Evolutionary conservation across 2,329 filamentous ascomycete genomes (phyloP).

Genomic region (Neodidymelliopsis sp.): DNA sequence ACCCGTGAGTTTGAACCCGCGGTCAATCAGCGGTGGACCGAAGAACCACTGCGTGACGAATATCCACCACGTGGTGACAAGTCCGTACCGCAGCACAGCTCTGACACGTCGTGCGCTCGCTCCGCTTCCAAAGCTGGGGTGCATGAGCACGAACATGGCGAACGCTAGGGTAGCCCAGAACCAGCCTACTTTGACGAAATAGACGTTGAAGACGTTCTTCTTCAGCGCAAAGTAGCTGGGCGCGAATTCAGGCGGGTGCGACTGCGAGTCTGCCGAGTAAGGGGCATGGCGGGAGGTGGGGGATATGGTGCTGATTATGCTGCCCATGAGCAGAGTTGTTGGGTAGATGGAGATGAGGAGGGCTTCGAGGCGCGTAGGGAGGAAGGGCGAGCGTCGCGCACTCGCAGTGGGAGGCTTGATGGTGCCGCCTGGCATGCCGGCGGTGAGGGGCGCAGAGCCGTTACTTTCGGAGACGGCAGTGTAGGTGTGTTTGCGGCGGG

Average conservation of each 20-base stretch:
- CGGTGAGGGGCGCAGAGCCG: slow-evolving; percentile 28
- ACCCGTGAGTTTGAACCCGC: slow-evolving; percentile 86
- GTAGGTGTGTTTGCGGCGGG: slow-evolving; percentile 41
- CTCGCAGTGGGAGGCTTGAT: slow-evolving; percentile 34
- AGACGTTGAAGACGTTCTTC: slow-evolving; percentile 86
- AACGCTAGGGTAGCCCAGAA: slow-evolving; percentile 85
- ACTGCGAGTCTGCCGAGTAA: slow-evolving; percentile 69
- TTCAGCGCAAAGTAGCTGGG: slow-evolving; percentile 94
- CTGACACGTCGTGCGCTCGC: slow-evolving; percentile 57
- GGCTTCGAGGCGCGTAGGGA: slow-evolving; percentile 74
- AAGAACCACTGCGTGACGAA: slow-evolving; percentile 97
- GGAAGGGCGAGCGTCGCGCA: slow-evolving; percentile 61
- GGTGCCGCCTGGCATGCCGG: slow-evolving; percentile 34
- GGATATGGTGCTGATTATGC: slow-evolving; percentile 79
- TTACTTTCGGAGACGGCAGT: slow-evolving; percentile 13
- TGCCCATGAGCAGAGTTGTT: slow-evolving; percentile 77
- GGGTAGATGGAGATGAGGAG: slow-evolving; percentile 76
- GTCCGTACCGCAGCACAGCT: slow-evolving; percentile 71
- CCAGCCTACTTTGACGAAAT: slow-evolving; percentile 97
- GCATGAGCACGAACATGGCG: slow-evolving; percentile 70
- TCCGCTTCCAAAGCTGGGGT: slow-evolving; percentile 64
- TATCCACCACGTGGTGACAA: slow-evolving; percentile 81
- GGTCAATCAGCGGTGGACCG: slow-evolving; percentile 87
- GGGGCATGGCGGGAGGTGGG: slow-evolving; percentile 69
- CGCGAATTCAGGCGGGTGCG: slow-evolving; percentile 65